Evolutionary conservation across 805 yeast species (phyloP).

Genomic region (Brettanomyces bruxellensis): DNA sequence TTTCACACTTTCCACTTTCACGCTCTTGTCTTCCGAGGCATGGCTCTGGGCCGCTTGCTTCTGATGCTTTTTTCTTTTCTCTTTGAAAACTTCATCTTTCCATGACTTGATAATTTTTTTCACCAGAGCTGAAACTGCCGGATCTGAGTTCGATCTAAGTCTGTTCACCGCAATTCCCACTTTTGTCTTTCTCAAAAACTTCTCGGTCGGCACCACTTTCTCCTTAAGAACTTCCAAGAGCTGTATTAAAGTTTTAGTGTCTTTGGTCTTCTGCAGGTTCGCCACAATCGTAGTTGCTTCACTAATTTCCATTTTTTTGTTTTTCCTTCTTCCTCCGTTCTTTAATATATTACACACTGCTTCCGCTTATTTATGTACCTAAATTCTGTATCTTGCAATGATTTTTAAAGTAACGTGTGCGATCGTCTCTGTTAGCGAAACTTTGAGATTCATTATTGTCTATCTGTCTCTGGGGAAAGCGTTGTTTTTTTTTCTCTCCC

Average conservation of each 20-base stretch:
- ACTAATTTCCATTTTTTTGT: conserved; percentile 47
- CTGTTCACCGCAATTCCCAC: conserved; percentile 97
- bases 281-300: conserved; percentile 64
- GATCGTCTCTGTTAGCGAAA: too few species aligned
- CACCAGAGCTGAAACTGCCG: conserved; percentile 64
- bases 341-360: not conserved
- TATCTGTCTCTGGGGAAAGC: too few species aligned
- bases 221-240: conserved; percentile 56
- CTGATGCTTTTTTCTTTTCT: conserved; percentile 30
- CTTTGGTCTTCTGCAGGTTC: conserved; percentile 64
- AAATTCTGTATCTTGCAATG: not conserved
- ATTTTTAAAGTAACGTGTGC: too few species aligned
- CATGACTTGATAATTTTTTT: conserved; percentile 77
- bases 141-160: conserved; percentile 57
- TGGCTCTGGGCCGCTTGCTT: conserved; percentile 6
- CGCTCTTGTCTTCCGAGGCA: conserved; percentile 3
- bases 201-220: conserved; percentile 78
- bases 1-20: conserved; percentile 3
- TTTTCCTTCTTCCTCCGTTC: too few species aligned
- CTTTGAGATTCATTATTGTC: too few species aligned
- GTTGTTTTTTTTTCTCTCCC: too few species aligned
- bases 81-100: conserved; percentile 80
- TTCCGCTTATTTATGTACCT: not conserved
- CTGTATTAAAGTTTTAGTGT: conserved; percentile 56
- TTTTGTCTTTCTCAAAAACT: conserved; percentile 81